Conservation (phyloP, 345 rosid genomes). For the Arabis alpina region DNA sequence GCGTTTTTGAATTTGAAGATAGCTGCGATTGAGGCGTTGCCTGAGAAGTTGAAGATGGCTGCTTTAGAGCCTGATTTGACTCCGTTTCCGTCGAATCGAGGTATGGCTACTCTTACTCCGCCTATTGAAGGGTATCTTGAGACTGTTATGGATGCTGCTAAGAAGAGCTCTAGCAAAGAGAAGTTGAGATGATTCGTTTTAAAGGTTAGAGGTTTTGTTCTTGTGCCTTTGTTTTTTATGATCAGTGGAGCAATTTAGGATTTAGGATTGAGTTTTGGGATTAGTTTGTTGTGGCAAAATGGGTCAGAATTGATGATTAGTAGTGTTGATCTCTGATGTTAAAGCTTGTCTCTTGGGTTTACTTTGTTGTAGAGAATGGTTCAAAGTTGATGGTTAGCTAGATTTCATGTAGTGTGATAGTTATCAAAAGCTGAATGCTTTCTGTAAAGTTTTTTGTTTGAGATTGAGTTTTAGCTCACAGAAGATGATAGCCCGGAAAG, state of each 20-base stretch:
- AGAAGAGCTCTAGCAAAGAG: slow-evolving; percentile 65
- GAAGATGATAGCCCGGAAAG: too few species aligned
- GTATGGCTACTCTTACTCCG: slow-evolving; percentile 91
- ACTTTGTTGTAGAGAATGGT: background rate
- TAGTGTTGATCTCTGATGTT: slow-evolving; percentile 13
- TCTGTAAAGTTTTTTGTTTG: background rate
- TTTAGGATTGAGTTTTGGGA: background rate
- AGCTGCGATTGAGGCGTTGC: slow-evolving; percentile 88
- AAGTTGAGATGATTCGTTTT: slow-evolving; percentile 67
- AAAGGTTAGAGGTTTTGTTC: slow-evolving; percentile 29
- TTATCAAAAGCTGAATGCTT: background rate
- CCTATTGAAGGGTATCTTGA: slow-evolving; percentile 94
- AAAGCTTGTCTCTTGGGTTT: background rate
- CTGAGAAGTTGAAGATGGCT: slow-evolving; percentile 68
- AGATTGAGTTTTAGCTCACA: background rate
- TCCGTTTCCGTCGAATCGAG: slow-evolving; percentile 75
- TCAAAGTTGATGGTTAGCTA: slow-evolving; percentile 12
- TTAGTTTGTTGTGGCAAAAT: background rate
- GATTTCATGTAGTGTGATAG: background rate
- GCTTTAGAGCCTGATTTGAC: slow-evolving; percentile 84
- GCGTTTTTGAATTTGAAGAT: slow-evolving; percentile 66
- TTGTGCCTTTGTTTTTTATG: background rate
- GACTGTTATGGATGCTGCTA: slow-evolving; percentile 80
- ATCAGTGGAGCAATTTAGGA: background rate
- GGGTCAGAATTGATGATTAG: background rate